Base-by-base conservation (phyloP, 805 yeast genomes). In the Cyberlindnera misumaiensis region DNA sequence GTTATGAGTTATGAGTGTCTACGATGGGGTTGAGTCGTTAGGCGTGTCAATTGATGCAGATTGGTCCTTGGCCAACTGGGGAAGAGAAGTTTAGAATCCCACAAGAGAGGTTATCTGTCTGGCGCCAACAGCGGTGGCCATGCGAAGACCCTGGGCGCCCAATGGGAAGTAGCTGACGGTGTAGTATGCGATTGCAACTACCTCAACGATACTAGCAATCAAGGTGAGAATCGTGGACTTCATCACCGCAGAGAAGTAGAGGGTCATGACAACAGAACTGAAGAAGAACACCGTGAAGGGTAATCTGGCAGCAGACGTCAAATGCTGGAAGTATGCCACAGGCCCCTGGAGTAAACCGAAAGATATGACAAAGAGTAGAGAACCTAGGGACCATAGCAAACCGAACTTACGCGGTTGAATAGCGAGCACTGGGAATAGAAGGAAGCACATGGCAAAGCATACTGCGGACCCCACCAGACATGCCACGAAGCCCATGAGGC, bases 281-380 rank as follows among this genome's bases (percentile, higher is more conserved):
- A 90, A 83, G 60, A 87, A 90, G 29, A 87, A 77, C 10, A 72
- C 47, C 0, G 96, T 80, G 59, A 93, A 90, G 32, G 89, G 79
- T 32, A 90, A 65, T 48, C 98, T 72, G 36, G 78, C 83, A 28
- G 73, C 71, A 3, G 95, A 80, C 5, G 83, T 59, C 45, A 93
- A 68, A 57, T 90, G 97, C 34, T 67, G 65, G 30, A 77, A 45
- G 57, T 87, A 93, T 27, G 80, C 79, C n/a, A 77, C 69, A 0
- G 97, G 97, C 0, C 98, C 98, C 65, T 88, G 96, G 16, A 90
- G 64, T 14, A 87, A 76, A 2, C 96, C 97, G 63, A 93, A 93
- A 27, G 96, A 85, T 5, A 85, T 56, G 14, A 93, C 85, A 61
- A 93, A 90, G 32, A 93, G 62, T 11, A 93, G 55, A 2, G 95